phyloP scores from a whole-genome alignment of 2,329 filamentous ascomycete genomes.

The Trichoderma oligosporum region DNA sequence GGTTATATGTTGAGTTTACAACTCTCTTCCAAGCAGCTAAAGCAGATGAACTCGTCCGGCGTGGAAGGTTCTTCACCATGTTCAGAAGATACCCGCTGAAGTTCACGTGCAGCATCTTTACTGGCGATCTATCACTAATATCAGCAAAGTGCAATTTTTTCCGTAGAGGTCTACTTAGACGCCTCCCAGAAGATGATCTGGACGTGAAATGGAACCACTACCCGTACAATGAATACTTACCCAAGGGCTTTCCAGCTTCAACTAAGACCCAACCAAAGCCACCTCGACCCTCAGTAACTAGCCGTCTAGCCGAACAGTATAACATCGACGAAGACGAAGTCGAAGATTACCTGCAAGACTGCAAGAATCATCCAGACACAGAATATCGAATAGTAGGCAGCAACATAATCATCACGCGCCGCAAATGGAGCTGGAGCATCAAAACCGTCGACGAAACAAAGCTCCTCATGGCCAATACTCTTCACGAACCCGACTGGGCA shows the following conservation, averaged over 20 bases:
- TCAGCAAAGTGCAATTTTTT: no score
- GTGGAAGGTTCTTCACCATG: not conserved
- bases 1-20: slow-evolving; percentile 24
- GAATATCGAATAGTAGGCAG: slow-evolving; percentile 23
- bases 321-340: slow-evolving; percentile 19
- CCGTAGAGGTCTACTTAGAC: not conserved
- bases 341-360: slow-evolving; percentile 14
- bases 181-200: not conserved
- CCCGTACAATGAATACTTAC: slow-evolving; percentile 16
- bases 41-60: not conserved
- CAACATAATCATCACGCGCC: slow-evolving; percentile 20
- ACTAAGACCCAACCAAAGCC: no score
- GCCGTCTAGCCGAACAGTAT: slow-evolving; percentile 17
- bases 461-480: slow-evolving; percentile 24
- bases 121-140: not conserved
- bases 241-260: no score
- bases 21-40: slow-evolving; percentile 18
- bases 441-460: slow-evolving; percentile 21
- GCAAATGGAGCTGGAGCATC: slow-evolving; percentile 22
- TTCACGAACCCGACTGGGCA: slow-evolving; percentile 24
- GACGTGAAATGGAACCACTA: not conserved
- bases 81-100: not conserved
- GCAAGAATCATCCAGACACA: slow-evolving; percentile 3
- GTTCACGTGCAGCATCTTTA: not conserved
- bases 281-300: not conserved